Evolutionary conservation across 2,329 filamentous ascomycete species (phyloP).

Genomic region (Penicillium sp.): DNA sequence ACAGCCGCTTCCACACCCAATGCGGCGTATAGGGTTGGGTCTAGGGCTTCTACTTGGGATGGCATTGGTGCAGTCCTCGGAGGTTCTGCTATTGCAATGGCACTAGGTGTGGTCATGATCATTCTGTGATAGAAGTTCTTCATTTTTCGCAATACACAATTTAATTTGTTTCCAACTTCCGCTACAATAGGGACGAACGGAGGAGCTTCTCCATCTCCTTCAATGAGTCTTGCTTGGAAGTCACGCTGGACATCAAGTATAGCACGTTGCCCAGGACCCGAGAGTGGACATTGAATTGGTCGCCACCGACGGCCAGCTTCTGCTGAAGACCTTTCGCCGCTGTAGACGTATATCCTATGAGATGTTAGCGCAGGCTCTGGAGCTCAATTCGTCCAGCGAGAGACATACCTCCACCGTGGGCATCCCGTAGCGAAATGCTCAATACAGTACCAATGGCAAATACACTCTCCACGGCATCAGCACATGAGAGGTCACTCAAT

Average conservation of each 20-base stretch:
- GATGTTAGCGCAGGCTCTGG: background rate
- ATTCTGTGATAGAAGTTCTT: background rate
- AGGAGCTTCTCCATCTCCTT: conserved; percentile 42
- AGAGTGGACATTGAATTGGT: conserved; percentile 53
- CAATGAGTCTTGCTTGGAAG: conserved; percentile 45
- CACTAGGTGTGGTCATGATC: conserved; percentile 1
- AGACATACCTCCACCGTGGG: conserved; percentile 45
- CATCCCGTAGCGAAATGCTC: conserved; percentile 59
- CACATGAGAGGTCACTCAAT: conserved; percentile 58
- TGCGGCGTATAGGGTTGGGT: background rate
- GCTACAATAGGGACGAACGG: conserved; percentile 32
- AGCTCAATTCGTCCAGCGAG: background rate
- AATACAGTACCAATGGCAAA: conserved; percentile 75
- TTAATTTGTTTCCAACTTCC: background rate
- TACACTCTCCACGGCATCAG: conserved; percentile 58
- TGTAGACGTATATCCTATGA: conserved; percentile 55
- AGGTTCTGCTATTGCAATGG: conserved; percentile 4
- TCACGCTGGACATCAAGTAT: conserved; percentile 60
- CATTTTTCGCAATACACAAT: background rate
- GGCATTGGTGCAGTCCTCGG: conserved; percentile 3
- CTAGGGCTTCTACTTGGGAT: background rate
- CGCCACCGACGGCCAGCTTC: conserved; percentile 41
- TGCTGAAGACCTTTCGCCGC: conserved; percentile 55
- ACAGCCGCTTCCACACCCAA: conserved; percentile 7
- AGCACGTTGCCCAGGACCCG: conserved; percentile 61